Base-by-base conservation (phyloP, 73 alveolate genomes). In the Symbiodinium pilosum region DNA sequence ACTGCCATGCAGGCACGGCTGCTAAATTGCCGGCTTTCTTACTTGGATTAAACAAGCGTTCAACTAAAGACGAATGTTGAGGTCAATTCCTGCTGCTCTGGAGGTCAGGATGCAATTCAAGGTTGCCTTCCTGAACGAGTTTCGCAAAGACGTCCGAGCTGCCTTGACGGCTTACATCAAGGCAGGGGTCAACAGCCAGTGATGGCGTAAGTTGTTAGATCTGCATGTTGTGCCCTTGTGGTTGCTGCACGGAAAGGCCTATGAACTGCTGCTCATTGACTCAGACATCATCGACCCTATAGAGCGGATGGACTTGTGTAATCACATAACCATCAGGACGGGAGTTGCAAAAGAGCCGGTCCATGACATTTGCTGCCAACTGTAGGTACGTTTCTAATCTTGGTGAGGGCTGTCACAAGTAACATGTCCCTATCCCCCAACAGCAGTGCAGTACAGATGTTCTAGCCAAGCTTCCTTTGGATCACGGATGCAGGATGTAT, bases 31-130 rank as follows among this genome's bases (percentile, higher is more conserved):
- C n/a, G n/a, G n/a, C n/a, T n/a, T n/a, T n/a, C n/a, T n/a, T n/a
- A n/a, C n/a, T n/a, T n/a, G n/a, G n/a, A n/a, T n/a, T n/a, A n/a
- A n/a, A 36, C 71, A 38, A 73, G 24, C 16, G n/a, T n/a, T n/a
- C n/a, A n/a, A n/a, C n/a, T n/a, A n/a, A n/a, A n/a, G n/a, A n/a
- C n/a, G 34, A 4, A 11, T 40, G 32, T 20, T 20, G 14, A n/a
- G 28, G 3, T 12, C 84, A 36, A 69, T 20, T n/a, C n/a, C n/a
- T n/a, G 30, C 36, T 38, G 84, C 44, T 16, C 34, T 20, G 43
- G 85, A 93, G 98, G 98, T 93, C 41, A 71, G 98, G 26, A 93
- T 43, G 44, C 21, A 75, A 83, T 93, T 93, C 98, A 93, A 93
- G 68, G 98, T 51, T 34, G 98, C 93, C 83, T 93, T 93, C 64